Conservation (phyloP, 176 grass and related monocot species). For the Ensete glaucum region DNA sequence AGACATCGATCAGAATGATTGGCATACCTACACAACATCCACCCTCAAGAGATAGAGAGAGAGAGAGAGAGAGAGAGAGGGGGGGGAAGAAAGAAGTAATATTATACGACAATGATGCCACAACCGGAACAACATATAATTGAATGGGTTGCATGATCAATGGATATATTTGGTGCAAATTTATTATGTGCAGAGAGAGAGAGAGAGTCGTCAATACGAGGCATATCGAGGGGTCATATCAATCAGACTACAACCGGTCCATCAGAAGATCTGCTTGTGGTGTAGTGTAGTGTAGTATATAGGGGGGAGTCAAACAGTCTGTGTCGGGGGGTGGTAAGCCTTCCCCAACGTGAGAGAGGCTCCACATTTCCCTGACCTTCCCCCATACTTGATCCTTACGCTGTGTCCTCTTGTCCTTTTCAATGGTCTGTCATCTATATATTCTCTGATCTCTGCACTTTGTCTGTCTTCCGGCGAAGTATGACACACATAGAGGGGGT, state of each 20-base stretch:
- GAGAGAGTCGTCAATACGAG: not conserved
- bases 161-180: not conserved
- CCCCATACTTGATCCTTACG: slow-evolving; percentile 7
- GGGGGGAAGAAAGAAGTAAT: no score
- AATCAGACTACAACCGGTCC: not conserved
- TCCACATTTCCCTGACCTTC: not conserved
- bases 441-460: not conserved
- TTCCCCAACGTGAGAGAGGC: not conserved
- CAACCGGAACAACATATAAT: no score
- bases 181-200: not conserved
- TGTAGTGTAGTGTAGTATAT: not conserved
- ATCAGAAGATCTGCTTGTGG: not conserved
- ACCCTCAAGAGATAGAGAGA: not conserved
- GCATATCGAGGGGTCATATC: not conserved
- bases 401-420: slow-evolving; percentile 5
- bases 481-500: no score
- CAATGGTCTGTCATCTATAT: not conserved
- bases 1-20: no score
- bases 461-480: not conserved
- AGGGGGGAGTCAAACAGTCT: not conserved
- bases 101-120: no score
- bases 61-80: no score
- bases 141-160: no score
- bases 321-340: no score
- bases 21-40: no score